Evolutionary conservation across 1,139 yeast genomes (phyloP).

Genomic region (Blastobotrys niveus): DNA sequence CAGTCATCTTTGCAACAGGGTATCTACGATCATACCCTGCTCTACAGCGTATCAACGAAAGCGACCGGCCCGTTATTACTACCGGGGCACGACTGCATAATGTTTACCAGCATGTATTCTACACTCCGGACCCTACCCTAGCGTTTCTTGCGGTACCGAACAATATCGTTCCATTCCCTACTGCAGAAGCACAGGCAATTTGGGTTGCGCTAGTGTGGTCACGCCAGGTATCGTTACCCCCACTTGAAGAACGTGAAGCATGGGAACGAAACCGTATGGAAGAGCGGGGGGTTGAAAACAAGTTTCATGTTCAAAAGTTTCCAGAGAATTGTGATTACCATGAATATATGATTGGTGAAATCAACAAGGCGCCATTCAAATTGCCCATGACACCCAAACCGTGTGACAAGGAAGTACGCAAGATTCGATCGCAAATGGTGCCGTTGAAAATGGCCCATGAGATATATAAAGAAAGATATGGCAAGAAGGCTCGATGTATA

Average conservation of each 20-base stretch:
- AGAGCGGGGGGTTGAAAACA: constrained; percentile 38
- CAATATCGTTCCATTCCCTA: constrained; percentile 52
- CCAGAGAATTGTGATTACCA: constrained; percentile 49
- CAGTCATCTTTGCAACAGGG: constrained; percentile 61
- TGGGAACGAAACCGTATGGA: constrained; percentile 39
- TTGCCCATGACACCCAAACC: neutral
- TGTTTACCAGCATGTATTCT: constrained; percentile 49
- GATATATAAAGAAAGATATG: constrained; percentile 7
- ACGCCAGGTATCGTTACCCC: constrained; percentile 44
- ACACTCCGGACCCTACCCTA: constrained; percentile 50
- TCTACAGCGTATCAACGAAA: constrained; percentile 24
- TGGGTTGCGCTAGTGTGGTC: constrained; percentile 52
- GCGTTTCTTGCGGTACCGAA: constrained; percentile 50
- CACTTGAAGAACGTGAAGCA: constrained; percentile 37
- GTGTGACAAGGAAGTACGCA: neutral
- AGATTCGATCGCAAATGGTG: constrained; percentile 4
- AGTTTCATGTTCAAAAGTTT: constrained; percentile 42
- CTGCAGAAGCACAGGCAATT: constrained; percentile 55
- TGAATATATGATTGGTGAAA: constrained; percentile 34
- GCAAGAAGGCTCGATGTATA: constrained; percentile 8
- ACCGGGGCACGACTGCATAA: constrained; percentile 45
- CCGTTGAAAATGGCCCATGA: constrained; percentile 10
- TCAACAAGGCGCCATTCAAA: neutral
- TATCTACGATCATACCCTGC: constrained; percentile 48
- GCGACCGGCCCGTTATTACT: constrained; percentile 35